These are phyloP conservation scores for Apophysomyces variabilis DNA, from an alignment of 371 early-diverging fungal species.

Conservation along the genomic window DNA sequence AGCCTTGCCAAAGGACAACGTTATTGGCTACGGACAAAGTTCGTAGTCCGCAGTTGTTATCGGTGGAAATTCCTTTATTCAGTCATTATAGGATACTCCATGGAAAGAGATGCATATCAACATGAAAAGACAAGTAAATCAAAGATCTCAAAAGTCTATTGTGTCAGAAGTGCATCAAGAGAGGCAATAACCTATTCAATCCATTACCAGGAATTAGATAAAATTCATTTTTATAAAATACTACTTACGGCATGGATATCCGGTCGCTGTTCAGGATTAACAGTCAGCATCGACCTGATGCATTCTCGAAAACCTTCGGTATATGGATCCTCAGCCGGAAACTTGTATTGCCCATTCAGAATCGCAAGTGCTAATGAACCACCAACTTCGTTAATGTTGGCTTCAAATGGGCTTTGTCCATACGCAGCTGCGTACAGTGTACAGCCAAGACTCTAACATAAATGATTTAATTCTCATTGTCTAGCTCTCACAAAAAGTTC, in stretches of 20 bases:
- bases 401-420: constrained; percentile 74
- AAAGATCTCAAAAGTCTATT: not conserved
- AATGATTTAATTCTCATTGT: not conserved
- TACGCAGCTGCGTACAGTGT: constrained; percentile 74
- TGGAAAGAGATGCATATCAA: not conserved
- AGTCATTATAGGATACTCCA: too few species aligned
- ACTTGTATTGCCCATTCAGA: constrained; percentile 59
- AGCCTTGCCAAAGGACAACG: too few species aligned
- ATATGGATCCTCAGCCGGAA: constrained; percentile 58
- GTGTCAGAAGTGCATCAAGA: not conserved
- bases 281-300: constrained; percentile 62
- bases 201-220: not conserved
- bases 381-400: constrained; percentile 66
- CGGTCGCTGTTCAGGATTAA: constrained; percentile 68
- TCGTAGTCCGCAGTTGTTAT: too few species aligned
- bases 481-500: not conserved
- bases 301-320: constrained; percentile 63
- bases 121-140: not conserved
- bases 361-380: constrained; percentile 76
- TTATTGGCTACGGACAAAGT: too few species aligned
- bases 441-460: constrained; percentile 63
- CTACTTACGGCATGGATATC: constrained; percentile 55
- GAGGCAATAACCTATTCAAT: constrained; percentile 16
- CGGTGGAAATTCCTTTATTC: too few species aligned
- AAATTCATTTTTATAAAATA: not conserved